These are phyloP conservation scores for Geotrichum aggregatum DNA, from an alignment of 1,139 yeast genomes.

Conservation along the genomic window DNA sequence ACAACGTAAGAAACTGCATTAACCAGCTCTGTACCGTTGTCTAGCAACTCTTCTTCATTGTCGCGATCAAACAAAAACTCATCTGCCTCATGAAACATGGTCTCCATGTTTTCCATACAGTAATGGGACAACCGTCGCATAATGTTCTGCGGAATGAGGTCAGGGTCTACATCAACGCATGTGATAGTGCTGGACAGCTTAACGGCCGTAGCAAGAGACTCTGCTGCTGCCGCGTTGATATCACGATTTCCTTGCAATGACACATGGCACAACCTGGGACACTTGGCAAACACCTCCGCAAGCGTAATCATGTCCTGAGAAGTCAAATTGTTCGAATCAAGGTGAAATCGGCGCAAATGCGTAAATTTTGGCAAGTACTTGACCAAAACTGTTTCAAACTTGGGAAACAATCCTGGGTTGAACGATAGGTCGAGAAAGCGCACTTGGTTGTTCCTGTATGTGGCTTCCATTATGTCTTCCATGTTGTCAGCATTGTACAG, in stretches of 20 bases:
- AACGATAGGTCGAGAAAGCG: slow-evolving; percentile 75
- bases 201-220: slow-evolving; percentile 66
- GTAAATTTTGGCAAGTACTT: slow-evolving; percentile 62
- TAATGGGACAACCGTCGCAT: slow-evolving; percentile 76
- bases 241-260: slow-evolving; percentile 64
- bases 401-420: slow-evolving; percentile 70
- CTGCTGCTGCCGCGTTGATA: slow-evolving; percentile 56
- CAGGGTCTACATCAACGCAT: slow-evolving; percentile 70
- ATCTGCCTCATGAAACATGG: slow-evolving; percentile 31
- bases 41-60: slow-evolving; percentile 36
- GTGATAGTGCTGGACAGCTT: slow-evolving; percentile 60
- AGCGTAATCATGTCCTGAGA: slow-evolving; percentile 62
- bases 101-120: slow-evolving; percentile 78
- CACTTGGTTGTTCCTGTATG: slow-evolving; percentile 51
- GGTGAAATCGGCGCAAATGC: slow-evolving; percentile 65
- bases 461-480: slow-evolving; percentile 48
- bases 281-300: slow-evolving; percentile 65
- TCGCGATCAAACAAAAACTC: slow-evolving; percentile 34
- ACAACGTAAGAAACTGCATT: slow-evolving; percentile 33
- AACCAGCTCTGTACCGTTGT: slow-evolving; percentile 32
- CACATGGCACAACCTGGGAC: slow-evolving; percentile 68
- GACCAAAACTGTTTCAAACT: slow-evolving; percentile 56
- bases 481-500: slow-evolving; percentile 53
- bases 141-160: slow-evolving; percentile 61
- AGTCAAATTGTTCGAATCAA: slow-evolving; percentile 67